phyloP scores from a whole-genome alignment of 495 filamentous ascomycete species.

The Aspergillus sclerotioniger region DNA sequence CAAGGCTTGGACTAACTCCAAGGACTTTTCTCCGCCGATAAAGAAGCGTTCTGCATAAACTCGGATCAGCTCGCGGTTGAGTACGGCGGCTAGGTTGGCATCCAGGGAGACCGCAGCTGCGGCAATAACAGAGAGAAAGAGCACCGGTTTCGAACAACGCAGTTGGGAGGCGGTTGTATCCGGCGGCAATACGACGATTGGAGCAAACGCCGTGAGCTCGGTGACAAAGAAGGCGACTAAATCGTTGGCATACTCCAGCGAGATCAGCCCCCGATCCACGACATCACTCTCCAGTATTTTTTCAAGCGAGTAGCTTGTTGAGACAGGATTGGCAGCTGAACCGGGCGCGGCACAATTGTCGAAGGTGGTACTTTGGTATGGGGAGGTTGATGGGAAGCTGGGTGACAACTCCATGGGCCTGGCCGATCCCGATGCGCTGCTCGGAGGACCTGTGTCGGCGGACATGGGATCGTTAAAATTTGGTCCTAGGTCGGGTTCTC shows the following conservation, averaged over 20 bases:
- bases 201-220: conserved; percentile 43
- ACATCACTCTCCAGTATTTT: conserved; percentile 32
- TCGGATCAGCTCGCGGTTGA: conserved; percentile 48
- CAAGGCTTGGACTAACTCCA: conserved; percentile 52
- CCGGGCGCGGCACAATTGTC: conserved; percentile 17
- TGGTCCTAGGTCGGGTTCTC: conserved; percentile 20
- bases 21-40: conserved; percentile 50
- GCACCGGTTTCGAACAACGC: conserved; percentile 43
- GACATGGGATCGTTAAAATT: conserved; percentile 11
- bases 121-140: conserved; percentile 51
- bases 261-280: conserved; percentile 47
- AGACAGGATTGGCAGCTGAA: conserved; percentile 20
- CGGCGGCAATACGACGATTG: conserved; percentile 39
- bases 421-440: conserved; percentile 22
- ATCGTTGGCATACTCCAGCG: conserved; percentile 41
- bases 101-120: conserved; percentile 46
- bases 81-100: conserved; percentile 36
- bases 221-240: conserved; percentile 43
- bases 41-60: conserved; percentile 49
- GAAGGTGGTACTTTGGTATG: conserved; percentile 15
- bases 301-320: conserved; percentile 19
- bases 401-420: conserved; percentile 31
- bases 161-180: conserved; percentile 40
- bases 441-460: conserved; percentile 24
- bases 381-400: conserved; percentile 21